These are phyloP conservation scores for Diospyros kaki DNA, from an alignment of 148 eudicot genomes.

Conservation along the genomic window DNA sequence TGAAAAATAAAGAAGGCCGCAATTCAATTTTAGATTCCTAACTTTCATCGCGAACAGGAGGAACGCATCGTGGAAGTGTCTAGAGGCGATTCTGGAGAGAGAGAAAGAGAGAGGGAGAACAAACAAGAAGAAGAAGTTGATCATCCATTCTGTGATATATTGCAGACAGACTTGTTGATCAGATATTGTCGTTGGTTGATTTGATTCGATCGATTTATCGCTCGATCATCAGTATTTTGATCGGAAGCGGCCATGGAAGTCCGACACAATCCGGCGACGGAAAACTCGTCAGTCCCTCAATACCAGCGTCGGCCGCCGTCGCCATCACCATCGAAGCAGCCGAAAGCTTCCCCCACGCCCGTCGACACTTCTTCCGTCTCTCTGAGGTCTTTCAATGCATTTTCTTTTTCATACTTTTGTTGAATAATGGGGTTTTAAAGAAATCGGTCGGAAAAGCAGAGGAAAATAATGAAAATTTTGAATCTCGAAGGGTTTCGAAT, in stretches of 20 bases:
- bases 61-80: too few species aligned
- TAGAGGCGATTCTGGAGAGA: too few species aligned
- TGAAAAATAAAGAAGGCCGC: too few species aligned
- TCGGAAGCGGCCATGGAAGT: conserved; percentile 13
- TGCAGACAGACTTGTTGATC: too few species aligned
- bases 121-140: too few species aligned
- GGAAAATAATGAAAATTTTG: background rate
- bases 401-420: background rate
- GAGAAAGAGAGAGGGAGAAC: too few species aligned
- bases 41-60: too few species aligned
- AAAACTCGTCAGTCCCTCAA: conserved; percentile 16
- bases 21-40: too few species aligned
- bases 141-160: too few species aligned
- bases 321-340: conserved; percentile 27
- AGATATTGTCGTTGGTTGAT: too few species aligned
- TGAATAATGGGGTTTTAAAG: background rate
- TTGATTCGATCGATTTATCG: too few species aligned
- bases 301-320: conserved; percentile 12
- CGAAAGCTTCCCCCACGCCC: conserved; percentile 17
- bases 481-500: background rate
- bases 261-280: conserved; percentile 18
- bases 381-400: conserved; percentile 26
- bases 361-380: conserved; percentile 34
- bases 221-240: too few species aligned
- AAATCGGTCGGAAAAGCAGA: background rate